Evolutionary conservation across 2,329 filamentous ascomycete species (phyloP), one percentile per base, ranked within the genome.

Genomic region (Talaromyces sp.): DNA sequence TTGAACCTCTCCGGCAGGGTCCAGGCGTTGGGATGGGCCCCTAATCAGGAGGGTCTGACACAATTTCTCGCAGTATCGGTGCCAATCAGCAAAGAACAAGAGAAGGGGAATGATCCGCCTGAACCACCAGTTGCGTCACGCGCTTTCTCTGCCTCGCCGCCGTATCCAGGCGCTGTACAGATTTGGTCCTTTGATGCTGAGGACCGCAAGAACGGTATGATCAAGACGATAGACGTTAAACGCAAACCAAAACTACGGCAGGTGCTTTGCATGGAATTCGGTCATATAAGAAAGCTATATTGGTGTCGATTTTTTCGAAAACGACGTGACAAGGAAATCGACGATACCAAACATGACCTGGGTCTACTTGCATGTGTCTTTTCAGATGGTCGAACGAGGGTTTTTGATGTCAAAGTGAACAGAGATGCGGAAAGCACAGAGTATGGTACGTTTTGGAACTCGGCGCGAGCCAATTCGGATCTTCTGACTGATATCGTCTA

Each of bases 211-310:
- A 70, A 73, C 5, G 70, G 72, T 1, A 64, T 69, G 17, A 73
- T 77, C 0, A 76, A 78, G 15, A 75, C 73, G 2, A 73, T 86
- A 6, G 80, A 86, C 69, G 77, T 78, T 68, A 71, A 69, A 0
- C 70, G 66, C 8, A 70, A 77, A 17, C 86, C 86, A 3, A 71
- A 73, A 53, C 76, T 88, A 49, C 76, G 77, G 29, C 69, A 82
- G 40, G 81, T 84, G 3, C 72, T 88, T n/a, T 87, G 85, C 69
- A 82, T 83, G 2, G 78, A 85, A 25, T 87, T 85, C 81, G 86
- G 86, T 2, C 80, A 84, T 65, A 74, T 86, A 19, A 84, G 81
- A 68, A 76, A 80, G 8, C 75, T 89, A 31, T 78, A 81, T 66
- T 89, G 86, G 86, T 87, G 85, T 72, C 84, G 84, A 11, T 75